phyloP scores from a whole-genome alignment of 1,284 basidiomycete genomes.

The Leccinum huronense region DNA sequence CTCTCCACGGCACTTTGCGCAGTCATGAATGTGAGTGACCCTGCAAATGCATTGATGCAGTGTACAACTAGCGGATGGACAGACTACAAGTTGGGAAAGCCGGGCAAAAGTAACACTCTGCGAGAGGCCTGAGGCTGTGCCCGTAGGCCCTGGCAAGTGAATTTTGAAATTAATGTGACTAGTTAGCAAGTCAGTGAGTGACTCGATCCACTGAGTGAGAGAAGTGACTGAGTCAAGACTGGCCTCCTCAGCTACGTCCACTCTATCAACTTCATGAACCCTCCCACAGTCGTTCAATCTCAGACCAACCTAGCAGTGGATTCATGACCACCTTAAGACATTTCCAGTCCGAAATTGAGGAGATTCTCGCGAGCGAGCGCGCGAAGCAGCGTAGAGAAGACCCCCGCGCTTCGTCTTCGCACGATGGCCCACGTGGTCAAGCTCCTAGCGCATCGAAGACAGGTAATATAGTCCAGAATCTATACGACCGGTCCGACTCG shows the following conservation, averaged over 20 bases:
- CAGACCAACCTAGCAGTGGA: not conserved
- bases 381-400: constrained; percentile 50
- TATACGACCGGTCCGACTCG: constrained; percentile 7
- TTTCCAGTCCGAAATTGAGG: constrained; percentile 75
- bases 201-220: constrained; percentile 1
- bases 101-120: not conserved
- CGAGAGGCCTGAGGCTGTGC: not conserved
- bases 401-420: constrained; percentile 12
- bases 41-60: not conserved
- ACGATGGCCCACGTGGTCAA: constrained; percentile 34
- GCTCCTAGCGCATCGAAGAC: constrained; percentile 3
- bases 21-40: not conserved
- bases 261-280: constrained; percentile 18
- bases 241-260: constrained; percentile 2
- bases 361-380: constrained; percentile 63
- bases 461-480: not conserved
- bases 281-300: constrained; percentile 9
- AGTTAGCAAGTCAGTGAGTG: not conserved
- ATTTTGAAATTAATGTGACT: not conserved
- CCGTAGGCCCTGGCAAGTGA: not conserved
- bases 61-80: not conserved
- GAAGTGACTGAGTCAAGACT: not conserved
- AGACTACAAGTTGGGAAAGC: not conserved
- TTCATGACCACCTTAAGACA: constrained; percentile 61
- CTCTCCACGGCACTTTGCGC: not conserved